Base-by-base conservation (phyloP, 2,329 filamentous ascomycete genomes). In the Sclerotinia spermophila region DNA sequence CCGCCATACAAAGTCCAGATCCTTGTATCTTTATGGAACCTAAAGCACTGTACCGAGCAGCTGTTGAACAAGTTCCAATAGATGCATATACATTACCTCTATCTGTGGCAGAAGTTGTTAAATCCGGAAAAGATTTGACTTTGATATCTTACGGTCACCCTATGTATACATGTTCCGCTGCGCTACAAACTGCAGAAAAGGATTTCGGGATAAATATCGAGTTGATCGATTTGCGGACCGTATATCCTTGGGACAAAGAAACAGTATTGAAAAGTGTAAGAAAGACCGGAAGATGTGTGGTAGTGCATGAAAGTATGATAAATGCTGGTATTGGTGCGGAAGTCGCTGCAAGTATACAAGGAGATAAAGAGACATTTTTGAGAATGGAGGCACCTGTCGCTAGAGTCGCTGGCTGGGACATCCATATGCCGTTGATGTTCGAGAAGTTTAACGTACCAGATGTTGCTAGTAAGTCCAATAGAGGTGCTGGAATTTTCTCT, bases 1-100 rank as follows among this genome's bases (percentile, higher is more conserved):
- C 87, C 5, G 82, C 86, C 1, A 89, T 92, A 44, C 85, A 88
- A 67, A 84, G 83, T 77, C 86, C 88, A 53, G 90, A 93, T 77
- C 90, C 90, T 0, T 89, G 92, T 68, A 83, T 93, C 53, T 92
- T 92, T 79, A 88, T 92, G 88, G 90, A 93, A 76, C 90, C 90
- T 1, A 93, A 93, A 79, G 87, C 90, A 38, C 81, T 93, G 4
- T 93, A 93, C 77, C 87, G 90, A 40, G 90, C 90, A 2, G 88
- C 90, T 0, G 88, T 92, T 30, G 90, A 93, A 76, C 88, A 92
- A 75, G 90, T 92, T 0, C 90, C 90, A 0, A 85, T 85, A n/a
- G 88, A 87, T 68, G 82, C 87, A 8, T 93, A 91, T 76, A 86
- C 86, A 1, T 82, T 93, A 2, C 89, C 90, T 0, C 83, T 93